Base-by-base conservation (phyloP, 805 yeast species). In the Zygotorulaspora chibaensis region DNA sequence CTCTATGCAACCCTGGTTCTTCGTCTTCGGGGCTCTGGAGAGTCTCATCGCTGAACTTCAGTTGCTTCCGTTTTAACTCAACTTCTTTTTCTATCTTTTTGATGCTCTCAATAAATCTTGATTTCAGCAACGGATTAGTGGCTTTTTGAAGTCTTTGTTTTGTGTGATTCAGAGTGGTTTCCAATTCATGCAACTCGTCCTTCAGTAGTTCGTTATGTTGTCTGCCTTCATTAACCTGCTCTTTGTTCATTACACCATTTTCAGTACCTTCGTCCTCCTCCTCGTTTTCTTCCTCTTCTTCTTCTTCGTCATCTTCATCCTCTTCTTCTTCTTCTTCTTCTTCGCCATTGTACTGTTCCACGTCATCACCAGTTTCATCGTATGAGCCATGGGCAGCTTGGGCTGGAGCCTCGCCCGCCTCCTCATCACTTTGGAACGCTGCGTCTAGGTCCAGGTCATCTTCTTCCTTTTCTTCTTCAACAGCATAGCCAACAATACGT, bases 111-210 rank as follows among this genome's bases (percentile, higher is more conserved):
- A 83, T 75, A 62, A 90, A 86, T 68, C 97, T 83, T 65, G 83
- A 85, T 59, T 83, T 81, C 79, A 93, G 75, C 68, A 91, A 83
- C 55, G 91, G 90, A 61, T 88, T 88, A 2, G 81, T 73, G 13
- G 90, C 89, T 53, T 82, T 81, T 16, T 75, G 79, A 40, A 87
- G 77, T 56, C 86, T 89, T 38, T 74, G 73, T 62, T 79, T 80
- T 58, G 91, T 90, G 56, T 82, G 83, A 44, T 75, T 79, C 42
- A 93, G 83, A 0, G 91, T 89, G 12, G 75, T 57, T 61, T 86
- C 89, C 49, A 93, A 73, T 59, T 93, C 99, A 6, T 74, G 68
- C 46, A 93, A 82, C 63, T 90, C 97, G 65, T 91, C 98, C 50
- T 79, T 80, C 45, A 93, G 70, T 53, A 88, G 74, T 57, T 86